These are phyloP conservation scores for Pestalotiopsis sp. DNA, from an alignment of 2,329 filamentous ascomycete genomes.

Conservation along the genomic window DNA sequence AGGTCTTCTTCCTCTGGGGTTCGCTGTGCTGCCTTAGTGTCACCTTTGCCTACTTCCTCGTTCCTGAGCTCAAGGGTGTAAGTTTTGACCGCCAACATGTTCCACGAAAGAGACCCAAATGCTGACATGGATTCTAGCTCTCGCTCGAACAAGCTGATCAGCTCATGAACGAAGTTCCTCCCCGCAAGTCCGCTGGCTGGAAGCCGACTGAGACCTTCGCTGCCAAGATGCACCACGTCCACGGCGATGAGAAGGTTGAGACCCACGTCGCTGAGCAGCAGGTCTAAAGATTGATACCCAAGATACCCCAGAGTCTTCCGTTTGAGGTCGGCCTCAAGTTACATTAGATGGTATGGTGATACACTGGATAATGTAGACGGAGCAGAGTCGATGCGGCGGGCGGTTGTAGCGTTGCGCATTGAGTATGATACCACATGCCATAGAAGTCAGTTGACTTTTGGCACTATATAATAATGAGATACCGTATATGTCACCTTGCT, in stretches of 20 bases:
- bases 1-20: constrained; percentile 79
- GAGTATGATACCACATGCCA: constrained; percentile 5
- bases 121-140: constrained; percentile 36
- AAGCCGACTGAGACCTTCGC: constrained; percentile 38
- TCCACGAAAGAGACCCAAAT: neutral
- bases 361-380: constrained; percentile 7
- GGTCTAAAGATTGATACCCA: constrained; percentile 21
- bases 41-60: constrained; percentile 72
- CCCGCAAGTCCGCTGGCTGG: constrained; percentile 39
- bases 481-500: neutral
- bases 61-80: constrained; percentile 74
- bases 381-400: neutral
- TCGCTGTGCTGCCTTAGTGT: constrained; percentile 63
- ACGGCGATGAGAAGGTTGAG: constrained; percentile 23
- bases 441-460: neutral
- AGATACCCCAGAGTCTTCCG: constrained; percentile 7
- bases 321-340: neutral
- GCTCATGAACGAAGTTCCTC: constrained; percentile 54
- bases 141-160: constrained; percentile 77
- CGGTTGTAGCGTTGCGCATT: neutral
- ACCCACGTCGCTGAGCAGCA: constrained; percentile 31
- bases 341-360: constrained; percentile 12
- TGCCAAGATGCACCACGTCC: constrained; percentile 32
- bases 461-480: neutral
- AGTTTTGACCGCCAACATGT: neutral